phyloP scores from a whole-genome alignment of 2,329 filamentous ascomycete genomes.

The Purpureocillium lavendulum region DNA sequence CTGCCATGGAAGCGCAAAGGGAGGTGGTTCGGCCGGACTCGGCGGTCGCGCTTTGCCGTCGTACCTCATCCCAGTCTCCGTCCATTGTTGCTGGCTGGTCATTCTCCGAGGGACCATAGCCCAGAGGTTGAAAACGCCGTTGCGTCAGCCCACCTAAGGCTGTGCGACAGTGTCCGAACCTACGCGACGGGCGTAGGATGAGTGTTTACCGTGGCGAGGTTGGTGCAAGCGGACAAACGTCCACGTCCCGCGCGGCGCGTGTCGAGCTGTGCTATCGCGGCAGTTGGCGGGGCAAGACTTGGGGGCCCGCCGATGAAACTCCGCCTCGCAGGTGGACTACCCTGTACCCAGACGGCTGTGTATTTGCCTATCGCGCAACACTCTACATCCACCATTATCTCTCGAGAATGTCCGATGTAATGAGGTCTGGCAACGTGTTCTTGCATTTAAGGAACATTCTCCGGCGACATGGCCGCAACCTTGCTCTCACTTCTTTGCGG shows the following conservation, averaged over 20 bases:
- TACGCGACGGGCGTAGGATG: conserved; percentile 1
- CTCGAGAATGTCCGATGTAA: too few species aligned
- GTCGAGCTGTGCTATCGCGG: not conserved
- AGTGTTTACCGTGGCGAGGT: conserved; percentile 3
- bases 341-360: too few species aligned
- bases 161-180: conserved; percentile 4
- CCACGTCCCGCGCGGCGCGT: not conserved
- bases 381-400: too few species aligned
- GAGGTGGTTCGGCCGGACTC: not conserved
- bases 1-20: not conserved
- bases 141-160: conserved; percentile 4
- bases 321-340: not conserved
- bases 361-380: too few species aligned
- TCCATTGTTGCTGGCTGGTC: conserved; percentile 45
- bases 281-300: conserved; percentile 1
- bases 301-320: not conserved
- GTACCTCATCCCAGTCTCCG: conserved; percentile 59
- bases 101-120: conserved; percentile 27
- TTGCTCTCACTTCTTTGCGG: too few species aligned
- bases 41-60: not conserved
- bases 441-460: too few species aligned
- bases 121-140: conserved; percentile 6
- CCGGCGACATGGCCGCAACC: too few species aligned
- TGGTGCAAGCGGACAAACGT: not conserved
- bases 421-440: too few species aligned